Conservation (phyloP, 228 moss, liverwort and hornwort genomes). For the Sphagnum fallax region DNA sequence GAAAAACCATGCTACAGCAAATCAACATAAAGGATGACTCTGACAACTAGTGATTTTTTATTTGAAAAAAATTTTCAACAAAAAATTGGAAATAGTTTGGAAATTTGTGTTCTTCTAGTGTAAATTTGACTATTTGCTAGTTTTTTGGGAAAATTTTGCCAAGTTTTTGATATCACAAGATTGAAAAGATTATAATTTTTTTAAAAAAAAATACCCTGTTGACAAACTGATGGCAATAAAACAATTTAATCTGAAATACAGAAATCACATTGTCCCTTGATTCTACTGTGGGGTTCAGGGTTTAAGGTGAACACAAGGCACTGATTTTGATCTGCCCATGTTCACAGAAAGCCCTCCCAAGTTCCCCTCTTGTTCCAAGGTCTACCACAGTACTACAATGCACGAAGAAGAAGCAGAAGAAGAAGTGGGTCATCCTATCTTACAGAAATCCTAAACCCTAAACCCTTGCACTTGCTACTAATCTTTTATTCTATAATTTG, state of each 20-base stretch:
- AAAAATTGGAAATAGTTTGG: no score
- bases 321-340: conserved; percentile 32
- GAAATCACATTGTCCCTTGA: conserved; percentile 13
- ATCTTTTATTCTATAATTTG: not conserved
- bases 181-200: no score
- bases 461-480: conserved; percentile 21
- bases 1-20: no score
- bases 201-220: no score
- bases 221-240: no score
- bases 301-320: conserved; percentile 51
- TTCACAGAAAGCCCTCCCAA: conserved; percentile 54
- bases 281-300: conserved; percentile 19
- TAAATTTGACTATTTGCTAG: no score
- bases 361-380: conserved; percentile 24
- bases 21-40: no score
- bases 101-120: no score
- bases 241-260: conserved; percentile 1
- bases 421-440: not conserved
- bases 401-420: not conserved
- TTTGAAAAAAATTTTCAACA: no score
- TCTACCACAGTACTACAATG: not conserved
- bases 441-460: conserved; percentile 17
- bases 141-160: no score
- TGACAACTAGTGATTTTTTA: no score
- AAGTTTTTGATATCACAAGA: no score